These are phyloP conservation scores for Saccharomyces hybrid DNA, from an alignment of 1,139 yeast species.

Conservation along the genomic window DNA sequence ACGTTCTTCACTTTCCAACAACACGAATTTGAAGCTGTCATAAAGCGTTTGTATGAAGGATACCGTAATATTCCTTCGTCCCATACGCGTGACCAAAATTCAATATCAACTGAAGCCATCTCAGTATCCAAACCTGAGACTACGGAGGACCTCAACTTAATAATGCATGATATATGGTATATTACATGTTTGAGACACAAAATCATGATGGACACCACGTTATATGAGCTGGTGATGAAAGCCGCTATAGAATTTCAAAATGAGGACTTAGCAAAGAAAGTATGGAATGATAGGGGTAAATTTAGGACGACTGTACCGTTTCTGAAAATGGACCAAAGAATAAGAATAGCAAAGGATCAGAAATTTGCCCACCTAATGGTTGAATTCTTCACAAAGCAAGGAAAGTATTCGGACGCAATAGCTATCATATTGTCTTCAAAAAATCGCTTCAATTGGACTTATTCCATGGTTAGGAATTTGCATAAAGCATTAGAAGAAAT, in stretches of 20 bases:
- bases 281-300: conserved; percentile 74
- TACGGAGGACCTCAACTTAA: not conserved
- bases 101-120: not conserved
- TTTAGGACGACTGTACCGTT: conserved; percentile 53
- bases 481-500: conserved; percentile 42
- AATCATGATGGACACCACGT: conserved; percentile 38
- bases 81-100: not conserved
- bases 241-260: conserved; percentile 55
- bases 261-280: conserved; percentile 48
- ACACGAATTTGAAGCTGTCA: conserved; percentile 16
- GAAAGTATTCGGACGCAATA: conserved; percentile 56
- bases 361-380: conserved; percentile 28
- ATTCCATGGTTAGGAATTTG: conserved; percentile 45
- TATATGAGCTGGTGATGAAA: conserved; percentile 57
- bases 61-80: not conserved
- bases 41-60: conserved; percentile 6
- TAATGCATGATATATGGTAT: conserved; percentile 4
- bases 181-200: conserved; percentile 20
- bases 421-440: conserved; percentile 60
- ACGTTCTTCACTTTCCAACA: conserved; percentile 25
- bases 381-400: conserved; percentile 21
- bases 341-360: conserved; percentile 45
- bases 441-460: conserved; percentile 66
- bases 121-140: not conserved
- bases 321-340: conserved; percentile 34